Evolutionary conservation across 441 rosid genomes (phyloP), one percentile per base, ranked within the genome.

Genomic region (Bruguiera hainesii): DNA sequence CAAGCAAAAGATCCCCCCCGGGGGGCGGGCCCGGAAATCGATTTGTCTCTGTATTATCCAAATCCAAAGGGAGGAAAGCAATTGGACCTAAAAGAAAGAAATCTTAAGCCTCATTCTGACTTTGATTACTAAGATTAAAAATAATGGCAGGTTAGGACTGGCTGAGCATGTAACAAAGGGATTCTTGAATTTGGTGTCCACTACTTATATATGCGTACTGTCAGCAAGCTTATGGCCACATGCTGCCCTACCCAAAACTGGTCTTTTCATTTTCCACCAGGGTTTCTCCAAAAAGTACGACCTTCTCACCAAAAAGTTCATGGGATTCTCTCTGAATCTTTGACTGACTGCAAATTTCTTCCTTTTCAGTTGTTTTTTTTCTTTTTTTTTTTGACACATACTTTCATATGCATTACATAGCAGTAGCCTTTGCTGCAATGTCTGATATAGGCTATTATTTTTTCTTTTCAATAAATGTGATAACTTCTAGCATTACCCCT

Each of bases 161-260:
- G 18, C 23, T 6, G 30, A 20, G 31, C 4, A 10, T n/a, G 61
- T 15, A 53, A 56, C 23, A 46, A 63, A 64, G 64, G 52, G 68
- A 57, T 62, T 69, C 25, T 23, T 62, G 73, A 60, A 42, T 26
- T 70, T 62, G 21, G 42, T 28, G 56, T 58, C 5, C 56, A 53
- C 50, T 52, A 28, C 28, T 19, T 20, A 42, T 3, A 42, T 42
- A 42, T 42, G 15, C 15, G 4, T 42, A 30, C 46, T 71, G 70
- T 42, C 74, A 59, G 66, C 61, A 69, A 39, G 56, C 37, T 59
- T 74, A 65, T 25, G 59, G 26, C 70, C 70, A 68, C 64, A 65
- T 61, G 67, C 59, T 55, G 15, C 13, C 15, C 16, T 69, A 65
- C 60, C 33, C 31, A 69, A 56, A 31, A 57, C 74, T 71, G 69